Evolutionary conservation across 192 early-diverging fungal genomes (phyloP).

Genomic region (Backusella psychrophila): DNA sequence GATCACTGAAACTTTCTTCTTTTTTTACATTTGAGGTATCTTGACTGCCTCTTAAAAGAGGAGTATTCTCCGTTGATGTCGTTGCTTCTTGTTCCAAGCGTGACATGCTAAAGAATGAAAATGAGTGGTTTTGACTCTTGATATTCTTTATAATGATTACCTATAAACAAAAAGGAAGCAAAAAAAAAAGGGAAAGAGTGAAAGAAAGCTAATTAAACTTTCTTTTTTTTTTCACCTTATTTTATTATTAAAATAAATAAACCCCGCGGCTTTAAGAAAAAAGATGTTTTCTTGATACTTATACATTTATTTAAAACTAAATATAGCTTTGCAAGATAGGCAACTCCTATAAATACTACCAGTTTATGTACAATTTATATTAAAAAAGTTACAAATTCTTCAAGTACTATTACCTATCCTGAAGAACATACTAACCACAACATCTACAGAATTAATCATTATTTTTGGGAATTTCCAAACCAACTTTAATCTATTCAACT

Average conservation of each 20-base stretch:
- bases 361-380: background rate
- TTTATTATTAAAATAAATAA: background rate
- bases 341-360: background rate
- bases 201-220: background rate
- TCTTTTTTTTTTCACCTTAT: background rate
- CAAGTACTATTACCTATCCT: background rate
- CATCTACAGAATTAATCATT: background rate
- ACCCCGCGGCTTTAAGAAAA: background rate
- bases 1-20: slow-evolving; percentile 12
- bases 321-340: background rate
- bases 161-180: background rate
- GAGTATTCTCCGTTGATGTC: background rate
- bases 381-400: background rate
- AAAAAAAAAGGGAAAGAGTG: background rate
- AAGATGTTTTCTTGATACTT: background rate
- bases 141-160: background rate
- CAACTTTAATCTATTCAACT: background rate
- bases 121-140: background rate
- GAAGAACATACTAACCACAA: background rate
- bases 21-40: background rate
- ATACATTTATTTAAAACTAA: background rate
- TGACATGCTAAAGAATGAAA: background rate
- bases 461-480: background rate
- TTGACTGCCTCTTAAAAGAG: background rate
- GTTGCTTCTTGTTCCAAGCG: background rate